Evolutionary conservation across 202 grass and related monocot genomes (phyloP), one percentile per base, ranked within the genome.

Genomic region (Dendrocalamus latiflorus): DNA sequence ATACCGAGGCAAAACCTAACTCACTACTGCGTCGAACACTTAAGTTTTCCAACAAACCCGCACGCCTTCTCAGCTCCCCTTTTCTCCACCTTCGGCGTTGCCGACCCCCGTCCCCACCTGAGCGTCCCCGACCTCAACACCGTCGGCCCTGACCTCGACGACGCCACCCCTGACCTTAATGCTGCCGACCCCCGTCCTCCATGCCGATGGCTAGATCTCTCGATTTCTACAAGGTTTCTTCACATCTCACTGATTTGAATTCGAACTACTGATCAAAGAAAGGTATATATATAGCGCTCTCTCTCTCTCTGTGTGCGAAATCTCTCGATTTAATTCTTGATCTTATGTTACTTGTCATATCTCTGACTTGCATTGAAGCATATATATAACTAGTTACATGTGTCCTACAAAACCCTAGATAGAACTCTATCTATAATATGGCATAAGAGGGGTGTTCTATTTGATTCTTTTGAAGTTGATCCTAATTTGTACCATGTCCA

Each of bases 191-290:
- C 26, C 26, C 1, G 26, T 28, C 26, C 26, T 28, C 26, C 26
- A 28, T 1, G 1, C 26, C 26, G 17, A 41, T 44, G 41, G 37
- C 9, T 58, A 87, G 76, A 83, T 87, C 84, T 90, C 69, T 84
- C 9, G 51, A 55, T 9, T 75, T 80, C 47, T 53, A 55, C n/a
- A 79, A 72, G 77, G 45, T 63, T 85, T 70, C 65, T 25, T 67
- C 81, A 82, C 75, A 63, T 74, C 50, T 53, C 71, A 55, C 62
- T 54, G 62, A 75, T 83, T 61, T 62, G 28, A 36, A 83, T 72
- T 33, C 36, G 3, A 43, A 61, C 25, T 36, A 14, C 30, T 59
- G 17, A 84, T 68, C 58, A 28, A 28, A 68, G 2, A 20, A 82
- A 84, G 76, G 74, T 84, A 62, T 66, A 75, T n/a, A 17, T 6